Base-by-base conservation (phyloP, 78 protist species). In the Dictyostelium capitatum region DNA sequence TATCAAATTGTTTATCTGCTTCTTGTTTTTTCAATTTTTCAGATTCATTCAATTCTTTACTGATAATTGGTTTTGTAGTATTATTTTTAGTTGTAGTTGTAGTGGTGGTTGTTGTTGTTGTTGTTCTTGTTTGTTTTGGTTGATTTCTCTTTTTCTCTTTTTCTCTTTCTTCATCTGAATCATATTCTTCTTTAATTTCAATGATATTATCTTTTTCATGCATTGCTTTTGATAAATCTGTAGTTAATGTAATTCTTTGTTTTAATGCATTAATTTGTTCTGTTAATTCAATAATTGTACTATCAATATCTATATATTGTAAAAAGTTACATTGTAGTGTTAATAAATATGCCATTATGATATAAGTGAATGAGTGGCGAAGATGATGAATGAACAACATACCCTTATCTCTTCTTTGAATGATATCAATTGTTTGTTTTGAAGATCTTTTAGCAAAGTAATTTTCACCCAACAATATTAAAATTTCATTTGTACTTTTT, bases 181-280 rank as follows among this genome's bases (percentile, higher is more conserved):
- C 82, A 46, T 84, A 84, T n/a, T 84, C 91, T 11, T 84, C 91
- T 59, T 84, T 84, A 25, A 84, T 84, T 9, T 84, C 91, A 8
- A 72, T 47, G 10, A 84, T 84, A 41, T 84, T 43, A 19, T 74
- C 91, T 47, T 84, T 84, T 30, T 51, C 72, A n/a, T n/a, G 20
- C 3, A 84, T 8, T 30, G 15, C 54, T 25, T 72, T 84, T 72
- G 91, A 72, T 54, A 84, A 6, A 74, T 84, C 64, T 12, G 79
- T 32, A 7, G 91, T 57, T 10, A 84, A 6, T 25, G 59, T 43
- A 7, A 57, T 10, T 19, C 75, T 72, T 23, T 59, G 62, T 43
- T 37, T 74, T 30, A 72, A 0, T 74, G 12, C 28, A 32, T 15
- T 15, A 78, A 84, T 72, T 57, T 54, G 51, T 53, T 51, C 59